phyloP scores from a whole-genome alignment of 345 rosid genomes.

The Eutrema heterophyllum region DNA sequence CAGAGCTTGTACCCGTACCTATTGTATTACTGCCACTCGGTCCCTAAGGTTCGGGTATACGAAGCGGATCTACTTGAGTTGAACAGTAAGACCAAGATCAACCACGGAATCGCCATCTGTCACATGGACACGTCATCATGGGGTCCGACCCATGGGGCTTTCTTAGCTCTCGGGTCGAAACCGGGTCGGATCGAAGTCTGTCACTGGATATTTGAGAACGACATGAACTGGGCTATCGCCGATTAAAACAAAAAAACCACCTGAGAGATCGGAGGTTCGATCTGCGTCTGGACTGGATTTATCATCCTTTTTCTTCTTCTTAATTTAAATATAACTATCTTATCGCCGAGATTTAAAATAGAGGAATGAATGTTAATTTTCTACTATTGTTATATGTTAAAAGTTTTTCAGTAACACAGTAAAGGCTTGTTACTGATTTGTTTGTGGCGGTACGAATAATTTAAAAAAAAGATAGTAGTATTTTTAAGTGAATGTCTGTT shows the following conservation, averaged over 20 bases:
- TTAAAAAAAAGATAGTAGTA: too few relatives aligned
- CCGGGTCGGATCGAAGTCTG: slow-evolving; percentile 80
- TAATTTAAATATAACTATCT: not conserved
- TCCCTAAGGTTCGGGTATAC: slow-evolving; percentile 75
- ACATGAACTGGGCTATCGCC: slow-evolving; percentile 65
- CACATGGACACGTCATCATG: slow-evolving; percentile 74
- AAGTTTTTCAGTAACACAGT: slow-evolving; percentile 20
- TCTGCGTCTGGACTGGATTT: not conserved
- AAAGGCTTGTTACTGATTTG: slow-evolving; percentile 31
- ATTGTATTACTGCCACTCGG: slow-evolving; percentile 80
- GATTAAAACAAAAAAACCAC: slow-evolving; percentile 11
- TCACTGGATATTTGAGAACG: slow-evolving; percentile 88
- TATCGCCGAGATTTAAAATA: slow-evolving; percentile 18
- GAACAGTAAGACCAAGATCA: slow-evolving; percentile 41
- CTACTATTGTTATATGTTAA: slow-evolving; percentile 1
- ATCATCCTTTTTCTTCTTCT: not conserved
- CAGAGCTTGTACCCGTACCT: slow-evolving; percentile 73
- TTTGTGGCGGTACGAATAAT: too few relatives aligned
- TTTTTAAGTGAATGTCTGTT: too few relatives aligned
- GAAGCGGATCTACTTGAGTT: slow-evolving; percentile 61
- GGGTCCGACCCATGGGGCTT: slow-evolving; percentile 74
- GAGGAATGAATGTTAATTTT: slow-evolving; percentile 24
- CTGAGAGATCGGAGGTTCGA: slow-evolving; percentile 9
- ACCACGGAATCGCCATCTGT: slow-evolving; percentile 80
- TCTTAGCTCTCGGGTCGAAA: slow-evolving; percentile 55